A percentile compares a stretch with the other conserved stretches of the same genome.
phyloP scores from a whole-genome alignment of 148 eudicot species.

The Bassia scoparia region DNA sequence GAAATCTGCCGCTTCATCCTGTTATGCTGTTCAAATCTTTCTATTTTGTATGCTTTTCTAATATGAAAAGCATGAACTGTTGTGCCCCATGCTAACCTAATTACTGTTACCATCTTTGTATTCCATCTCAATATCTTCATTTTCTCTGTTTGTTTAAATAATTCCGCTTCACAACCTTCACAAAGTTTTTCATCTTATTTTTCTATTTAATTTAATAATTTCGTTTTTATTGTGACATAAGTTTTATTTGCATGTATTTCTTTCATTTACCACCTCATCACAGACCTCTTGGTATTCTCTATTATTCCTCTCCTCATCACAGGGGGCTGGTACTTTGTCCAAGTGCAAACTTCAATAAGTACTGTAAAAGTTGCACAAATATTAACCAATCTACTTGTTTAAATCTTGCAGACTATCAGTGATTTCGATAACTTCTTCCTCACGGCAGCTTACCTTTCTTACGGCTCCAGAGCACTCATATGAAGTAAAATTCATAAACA shows the following conservation, averaged over 20 bases:
- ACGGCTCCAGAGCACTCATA: constrained; percentile 71
- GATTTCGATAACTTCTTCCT: constrained; percentile 79
- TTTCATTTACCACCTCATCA: too few species aligned
- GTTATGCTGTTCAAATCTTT: not conserved
- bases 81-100: not conserved
- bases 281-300: too few species aligned
- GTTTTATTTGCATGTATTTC: too few species aligned
- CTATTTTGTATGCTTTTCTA: not conserved
- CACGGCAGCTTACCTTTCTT: constrained; percentile 94
- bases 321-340: too few species aligned
- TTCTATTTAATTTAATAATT: not conserved
- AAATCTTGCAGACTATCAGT: constrained; percentile 74
- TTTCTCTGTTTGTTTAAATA: too few species aligned
- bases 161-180: too few species aligned
- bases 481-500: constrained; percentile 67
- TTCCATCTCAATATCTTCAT: not conserved
- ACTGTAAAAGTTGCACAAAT: too few species aligned
- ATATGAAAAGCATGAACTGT: not conserved
- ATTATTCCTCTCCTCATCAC: too few species aligned
- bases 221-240: too few species aligned
- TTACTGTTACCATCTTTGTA: not conserved
- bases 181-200: not conserved
- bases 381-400: constrained; percentile 1
- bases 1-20: not conserved
- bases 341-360: too few species aligned